phyloP scores from a whole-genome alignment of 2,329 filamentous ascomycete species.

The Pyrenophora teres region DNA sequence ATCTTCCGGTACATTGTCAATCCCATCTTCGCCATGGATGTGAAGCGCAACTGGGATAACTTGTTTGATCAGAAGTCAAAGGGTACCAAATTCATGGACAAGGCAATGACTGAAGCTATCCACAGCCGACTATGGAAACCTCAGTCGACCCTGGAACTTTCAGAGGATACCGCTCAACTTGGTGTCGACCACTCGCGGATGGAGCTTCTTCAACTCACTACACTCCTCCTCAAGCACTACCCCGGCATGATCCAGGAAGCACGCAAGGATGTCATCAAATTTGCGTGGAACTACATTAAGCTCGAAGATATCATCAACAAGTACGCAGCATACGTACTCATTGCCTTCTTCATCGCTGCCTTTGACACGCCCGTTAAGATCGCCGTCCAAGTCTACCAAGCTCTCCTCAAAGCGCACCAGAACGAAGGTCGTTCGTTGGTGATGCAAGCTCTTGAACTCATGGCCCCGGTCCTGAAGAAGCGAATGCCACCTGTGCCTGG shows the following conservation, averaged over 20 bases:
- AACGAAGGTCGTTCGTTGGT: constrained; percentile 92
- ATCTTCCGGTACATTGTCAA: constrained; percentile 91
- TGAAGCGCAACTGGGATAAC: constrained; percentile 76
- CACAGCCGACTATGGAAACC: constrained; percentile 94
- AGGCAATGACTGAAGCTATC: constrained; percentile 83
- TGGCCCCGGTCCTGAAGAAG: constrained; percentile 92
- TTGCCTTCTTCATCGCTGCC: constrained; percentile 95
- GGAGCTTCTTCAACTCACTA: constrained; percentile 92
- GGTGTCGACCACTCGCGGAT: constrained; percentile 95
- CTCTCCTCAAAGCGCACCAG: constrained; percentile 87
- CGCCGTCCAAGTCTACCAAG: constrained; percentile 91
- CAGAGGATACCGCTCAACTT: constrained; percentile 80
- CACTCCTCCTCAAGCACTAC: constrained; percentile 94
- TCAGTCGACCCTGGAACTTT: constrained; percentile 73
- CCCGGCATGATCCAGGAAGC: constrained; percentile 84
- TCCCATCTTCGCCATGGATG: constrained; percentile 94
- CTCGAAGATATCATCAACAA: constrained; percentile 99
- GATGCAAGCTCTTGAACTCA: constrained; percentile 89
- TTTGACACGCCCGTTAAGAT: constrained; percentile 98
- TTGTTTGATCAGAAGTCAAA: constrained; percentile 57
- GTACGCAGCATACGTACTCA: constrained; percentile 94
- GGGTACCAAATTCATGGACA: constrained; percentile 78
- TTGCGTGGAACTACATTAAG: constrained; percentile 94
- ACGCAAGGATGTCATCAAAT: constrained; percentile 98
- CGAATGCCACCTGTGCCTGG: constrained; percentile 63